A percentile compares a stretch with the other conserved stretches of the same genome.
phyloP scores from a whole-genome alignment of 495 filamentous ascomycete genomes.

The Lophium mytilinum region DNA sequence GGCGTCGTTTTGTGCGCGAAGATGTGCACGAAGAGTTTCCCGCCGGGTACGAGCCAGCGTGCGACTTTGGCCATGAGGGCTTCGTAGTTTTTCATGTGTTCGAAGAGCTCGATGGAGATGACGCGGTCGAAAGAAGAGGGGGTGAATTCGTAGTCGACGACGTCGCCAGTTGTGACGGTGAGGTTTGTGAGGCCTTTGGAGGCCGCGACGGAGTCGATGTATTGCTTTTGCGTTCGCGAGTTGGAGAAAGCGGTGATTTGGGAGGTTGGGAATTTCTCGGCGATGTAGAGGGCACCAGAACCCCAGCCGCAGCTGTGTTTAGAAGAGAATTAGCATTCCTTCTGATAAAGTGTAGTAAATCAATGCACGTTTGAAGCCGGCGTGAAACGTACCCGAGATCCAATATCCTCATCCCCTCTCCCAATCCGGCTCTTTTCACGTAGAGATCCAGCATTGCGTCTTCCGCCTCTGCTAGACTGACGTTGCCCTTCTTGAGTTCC shows the following conservation, averaged over 20 bases:
- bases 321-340: background rate
- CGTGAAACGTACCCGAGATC: constrained; percentile 47
- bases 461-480: constrained; percentile 55
- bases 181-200: constrained; percentile 48
- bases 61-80: constrained; percentile 52
- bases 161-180: constrained; percentile 52
- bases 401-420: constrained; percentile 51
- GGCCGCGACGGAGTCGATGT: constrained; percentile 50
- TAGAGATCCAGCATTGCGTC: constrained; percentile 55
- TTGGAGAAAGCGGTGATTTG: constrained; percentile 57
- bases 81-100: constrained; percentile 69
- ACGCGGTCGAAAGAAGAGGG: constrained; percentile 49
- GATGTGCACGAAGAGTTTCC: constrained; percentile 58
- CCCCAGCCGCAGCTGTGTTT: constrained; percentile 55
- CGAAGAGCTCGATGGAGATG: constrained; percentile 58
- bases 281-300: constrained; percentile 52
- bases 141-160: constrained; percentile 52
- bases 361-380: constrained; percentile 1
- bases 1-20: constrained; percentile 53
- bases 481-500: constrained; percentile 32
- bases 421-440: constrained; percentile 45
- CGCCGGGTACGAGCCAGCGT: constrained; percentile 46
- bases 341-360: too few relatives aligned
- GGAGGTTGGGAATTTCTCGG: constrained; percentile 49
- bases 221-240: constrained; percentile 53